Base-by-base conservation (phyloP, 2,329 filamentous ascomycete genomes). In the Penicillium sp. region DNA sequence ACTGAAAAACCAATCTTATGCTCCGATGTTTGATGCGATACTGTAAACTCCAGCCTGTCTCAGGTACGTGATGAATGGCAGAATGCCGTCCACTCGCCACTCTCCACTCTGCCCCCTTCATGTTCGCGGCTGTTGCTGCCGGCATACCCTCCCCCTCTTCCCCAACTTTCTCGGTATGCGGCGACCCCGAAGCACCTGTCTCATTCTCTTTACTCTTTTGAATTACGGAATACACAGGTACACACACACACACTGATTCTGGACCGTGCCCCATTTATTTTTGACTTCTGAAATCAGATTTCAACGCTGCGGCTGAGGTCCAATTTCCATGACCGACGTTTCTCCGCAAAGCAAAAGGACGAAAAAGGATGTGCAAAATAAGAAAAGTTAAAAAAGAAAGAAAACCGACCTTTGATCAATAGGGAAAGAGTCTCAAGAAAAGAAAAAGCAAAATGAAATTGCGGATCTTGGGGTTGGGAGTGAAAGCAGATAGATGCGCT, bases 11-110 rank as follows among this genome's bases (percentile, higher is more conserved):
- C n/a, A 33, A 33, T 18, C 32, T 20, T 6, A 37, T 28, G 8
- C 8, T 9, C 27, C 27, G 27, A 51, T 52, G 52, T 52, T 55
- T 57, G 55, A 52, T 52, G 57, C 49, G 46, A 56, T 56, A 47
- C 45, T 58, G 55, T 49, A 54, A 50, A 52, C 46, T 58, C 57
- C 51, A 52, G 52, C 54, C 47, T 56, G 55, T 57, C 53, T 59
- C 58, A 60, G 58, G 57, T 53, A 58, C 46, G 47, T 50, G 42
- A 25, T 48, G 44, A 49, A 53, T 56, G 49, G 50, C 45, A 52
- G 48, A 45, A 50, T 42, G 46, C 47, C 32, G 33, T 18, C 15
- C 49, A 32, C 47, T 53, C 50, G 46, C 54, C 54, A 54, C 51
- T 50, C 33, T 41, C 10, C 31, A 24, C 39, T 41, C 46, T 37